Conservation (phyloP, 1,284 basidiomycete species). For the Lentinula novae-zelandiae region DNA sequence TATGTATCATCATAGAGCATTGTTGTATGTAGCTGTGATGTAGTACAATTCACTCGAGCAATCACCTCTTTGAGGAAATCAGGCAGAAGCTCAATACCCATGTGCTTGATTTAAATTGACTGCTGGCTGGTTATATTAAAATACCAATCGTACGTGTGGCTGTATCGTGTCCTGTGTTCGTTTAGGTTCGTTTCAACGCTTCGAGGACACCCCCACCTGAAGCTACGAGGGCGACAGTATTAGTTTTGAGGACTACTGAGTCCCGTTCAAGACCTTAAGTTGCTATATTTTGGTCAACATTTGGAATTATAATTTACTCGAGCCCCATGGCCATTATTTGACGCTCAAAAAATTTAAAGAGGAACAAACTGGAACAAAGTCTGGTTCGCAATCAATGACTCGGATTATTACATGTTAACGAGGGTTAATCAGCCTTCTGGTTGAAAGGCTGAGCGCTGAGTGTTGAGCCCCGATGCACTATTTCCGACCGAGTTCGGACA, state of each 20-base stretch:
- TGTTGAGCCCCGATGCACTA: background rate
- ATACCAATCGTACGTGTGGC: background rate
- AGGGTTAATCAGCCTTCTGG: no score
- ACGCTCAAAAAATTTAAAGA: background rate
- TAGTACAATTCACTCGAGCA: slow-evolving; percentile 1
- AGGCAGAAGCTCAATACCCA: background rate
- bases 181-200: background rate
- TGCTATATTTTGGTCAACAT: no score
- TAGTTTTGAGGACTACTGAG: no score
- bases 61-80: background rate
- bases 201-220: no score
- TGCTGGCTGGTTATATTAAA: background rate
- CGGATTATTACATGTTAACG: no score
- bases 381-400: no score
- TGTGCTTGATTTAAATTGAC: background rate
- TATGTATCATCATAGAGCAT: slow-evolving; percentile 3
- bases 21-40: slow-evolving; percentile 2
- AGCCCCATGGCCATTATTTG: no score
- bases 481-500: slow-evolving; percentile 1
- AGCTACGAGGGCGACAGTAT: no score
- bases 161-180: background rate
- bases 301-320: no score
- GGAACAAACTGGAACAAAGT: background rate
- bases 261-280: no score
- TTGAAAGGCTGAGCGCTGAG: background rate